Base-by-base conservation (phyloP, 2,329 filamentous ascomycete genomes). In the Hypomyces rosellus region DNA sequence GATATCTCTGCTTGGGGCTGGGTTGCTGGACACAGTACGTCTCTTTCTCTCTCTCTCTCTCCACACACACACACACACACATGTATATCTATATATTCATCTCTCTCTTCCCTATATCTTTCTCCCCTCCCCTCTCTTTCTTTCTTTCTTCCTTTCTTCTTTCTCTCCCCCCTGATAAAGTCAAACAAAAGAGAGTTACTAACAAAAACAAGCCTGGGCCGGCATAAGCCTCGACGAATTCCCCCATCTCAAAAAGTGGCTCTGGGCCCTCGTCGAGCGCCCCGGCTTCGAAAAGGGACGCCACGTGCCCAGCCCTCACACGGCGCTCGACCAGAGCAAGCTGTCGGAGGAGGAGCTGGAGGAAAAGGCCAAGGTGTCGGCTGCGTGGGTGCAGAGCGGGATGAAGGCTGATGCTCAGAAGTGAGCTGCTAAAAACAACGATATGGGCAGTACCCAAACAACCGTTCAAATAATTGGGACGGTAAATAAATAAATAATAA, bases 1-100 rank as follows among this genome's bases (percentile, higher is more conserved):
- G 90, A 96, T 65, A 87, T 96, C 53, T 75, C 88, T 39, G 81
- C 81, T 65, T 90, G 85, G 79, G 88, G 88, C 22, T 95, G 89
- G 89, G 76, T 92, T 4, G 74, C 82, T 4, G 48, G 65, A 13
- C 66, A 72, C 34, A 66, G 77, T 80, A 64, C 54, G 66, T 60
- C 7, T 38, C 13, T 16, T 41, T 18, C 16, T 15, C 22, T 13
- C 22, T 6, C 2, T n/a, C 38, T 15, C 14, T 42, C 22, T 13
- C 15, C 20, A n/a, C n/a, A n/a, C 12, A 37, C 4, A 13, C 2
- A 15, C 22, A 16, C n/a, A n/a, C n/a, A n/a, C n/a, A n/a, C n/a
- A n/a, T n/a, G n/a, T n/a, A n/a, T n/a, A n/a, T n/a, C n/a, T n/a
- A n/a, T n/a, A n/a, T n/a, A n/a, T n/a, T n/a, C n/a, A n/a, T n/a